phyloP scores from a whole-genome alignment of 805 yeast species.

The Sugiyamaella americana region DNA sequence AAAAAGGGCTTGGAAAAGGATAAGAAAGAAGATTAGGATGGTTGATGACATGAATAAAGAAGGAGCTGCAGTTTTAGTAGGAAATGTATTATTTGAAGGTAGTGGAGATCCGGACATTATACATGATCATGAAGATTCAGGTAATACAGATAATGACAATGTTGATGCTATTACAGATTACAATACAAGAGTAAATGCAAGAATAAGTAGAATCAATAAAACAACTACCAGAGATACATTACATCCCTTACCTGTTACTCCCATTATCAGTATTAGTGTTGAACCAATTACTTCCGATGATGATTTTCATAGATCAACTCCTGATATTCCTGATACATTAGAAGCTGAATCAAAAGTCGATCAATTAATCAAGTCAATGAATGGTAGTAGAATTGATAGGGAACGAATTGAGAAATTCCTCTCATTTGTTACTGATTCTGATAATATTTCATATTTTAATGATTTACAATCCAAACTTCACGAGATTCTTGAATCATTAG shows the following conservation, averaged over 20 bases:
- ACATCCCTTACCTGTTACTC: neutral
- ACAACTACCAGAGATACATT: neutral
- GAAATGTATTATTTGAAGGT: neutral
- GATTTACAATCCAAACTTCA: slow-evolving; percentile 2
- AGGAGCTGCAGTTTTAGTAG: neutral
- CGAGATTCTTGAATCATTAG: slow-evolving; percentile 6
- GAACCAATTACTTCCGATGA: neutral
- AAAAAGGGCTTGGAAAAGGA: slow-evolving; percentile 58
- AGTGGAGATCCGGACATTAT: too few species aligned
- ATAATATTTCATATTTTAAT: neutral
- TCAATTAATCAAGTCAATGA: neutral
- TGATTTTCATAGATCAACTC: neutral
- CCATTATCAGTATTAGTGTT: neutral
- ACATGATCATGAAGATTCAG: too few species aligned
- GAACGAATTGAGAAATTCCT: slow-evolving; percentile 14
- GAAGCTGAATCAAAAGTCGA: neutral
- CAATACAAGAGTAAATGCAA: neutral
- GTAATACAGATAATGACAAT: neutral
- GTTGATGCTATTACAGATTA: neutral
- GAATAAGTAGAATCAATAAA: neutral
- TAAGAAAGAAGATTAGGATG: slow-evolving; percentile 16
- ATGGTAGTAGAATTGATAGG: slow-evolving; percentile 14
- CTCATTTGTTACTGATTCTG: slow-evolving; percentile 1
- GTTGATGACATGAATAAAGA: neutral
- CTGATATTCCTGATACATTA: neutral